Evolutionary conservation across 129 eudicot species (phyloP).

Genomic region (Flaveria sonorensis): DNA sequence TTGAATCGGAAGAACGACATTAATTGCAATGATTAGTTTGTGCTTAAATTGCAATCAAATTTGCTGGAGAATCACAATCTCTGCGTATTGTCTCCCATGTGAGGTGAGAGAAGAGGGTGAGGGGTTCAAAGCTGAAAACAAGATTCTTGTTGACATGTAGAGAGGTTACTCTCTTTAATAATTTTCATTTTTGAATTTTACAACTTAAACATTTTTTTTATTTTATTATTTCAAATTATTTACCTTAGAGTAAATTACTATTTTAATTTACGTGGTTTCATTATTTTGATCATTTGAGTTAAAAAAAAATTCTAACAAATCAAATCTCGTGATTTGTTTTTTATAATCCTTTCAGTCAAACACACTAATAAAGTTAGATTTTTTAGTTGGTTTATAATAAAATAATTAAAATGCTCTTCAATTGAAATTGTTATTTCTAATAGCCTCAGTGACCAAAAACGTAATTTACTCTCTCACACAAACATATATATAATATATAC

Average conservation of each 20-base stretch:
- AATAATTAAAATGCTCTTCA: too few relatives aligned
- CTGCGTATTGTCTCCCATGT: slow-evolving; percentile 23
- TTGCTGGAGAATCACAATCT: slow-evolving; percentile 26
- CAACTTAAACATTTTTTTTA: not conserved
- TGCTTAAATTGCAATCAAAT: slow-evolving; percentile 8
- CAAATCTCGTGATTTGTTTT: too few relatives aligned
- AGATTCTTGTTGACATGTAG: slow-evolving; percentile 6
- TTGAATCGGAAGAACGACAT: slow-evolving; percentile 13
- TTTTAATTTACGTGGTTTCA: too few relatives aligned
- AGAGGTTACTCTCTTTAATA: not conserved
- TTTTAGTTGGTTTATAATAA: too few relatives aligned
- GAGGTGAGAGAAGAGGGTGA: not conserved
- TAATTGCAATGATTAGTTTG: slow-evolving; percentile 16
- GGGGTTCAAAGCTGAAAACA: slow-evolving; percentile 3
- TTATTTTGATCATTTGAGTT: too few relatives aligned
- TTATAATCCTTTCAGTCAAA: too few relatives aligned
- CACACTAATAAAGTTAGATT: too few relatives aligned
- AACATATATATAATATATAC: too few relatives aligned
- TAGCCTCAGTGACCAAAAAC: too few relatives aligned
- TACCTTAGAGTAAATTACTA: not conserved
- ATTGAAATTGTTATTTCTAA: too few relatives aligned
- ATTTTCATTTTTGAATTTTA: not conserved
- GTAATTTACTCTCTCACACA: too few relatives aligned
- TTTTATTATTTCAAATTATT: not conserved
- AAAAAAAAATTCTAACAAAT: too few relatives aligned